A percentile compares a stretch with the other conserved stretches of the same genome.
phyloP scores from a whole-genome alignment of 1,139 yeast genomes.

The Chernovozyma sophiae-reginae region DNA sequence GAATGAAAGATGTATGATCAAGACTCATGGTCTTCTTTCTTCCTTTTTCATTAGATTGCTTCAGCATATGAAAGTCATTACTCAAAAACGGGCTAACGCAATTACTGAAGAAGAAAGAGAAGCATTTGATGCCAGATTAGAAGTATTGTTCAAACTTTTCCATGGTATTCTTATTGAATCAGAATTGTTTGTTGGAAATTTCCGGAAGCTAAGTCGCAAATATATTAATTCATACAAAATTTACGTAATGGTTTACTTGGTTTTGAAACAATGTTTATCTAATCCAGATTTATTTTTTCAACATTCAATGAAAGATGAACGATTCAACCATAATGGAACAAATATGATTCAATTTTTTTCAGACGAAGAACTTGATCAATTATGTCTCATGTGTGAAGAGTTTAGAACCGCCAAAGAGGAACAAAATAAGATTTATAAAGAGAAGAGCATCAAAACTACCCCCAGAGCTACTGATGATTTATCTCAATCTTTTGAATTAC shows the following conservation, averaged over 20 bases:
- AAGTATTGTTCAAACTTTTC: constrained; percentile 33
- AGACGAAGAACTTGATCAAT: constrained; percentile 31
- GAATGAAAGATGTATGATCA: constrained; percentile 42
- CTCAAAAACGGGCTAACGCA: constrained; percentile 16
- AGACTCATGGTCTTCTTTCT: constrained; percentile 38
- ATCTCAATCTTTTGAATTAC: not conserved
- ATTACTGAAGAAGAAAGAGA: constrained; percentile 9
- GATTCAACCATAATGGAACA: constrained; percentile 34
- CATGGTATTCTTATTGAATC: constrained; percentile 36
- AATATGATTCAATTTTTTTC: constrained; percentile 41
- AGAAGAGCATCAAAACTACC: constrained; percentile 7
- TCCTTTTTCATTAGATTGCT: constrained; percentile 40
- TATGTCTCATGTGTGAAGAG: constrained; percentile 39
- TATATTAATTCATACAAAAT: constrained; percentile 41
- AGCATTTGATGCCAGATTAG: constrained; percentile 23
- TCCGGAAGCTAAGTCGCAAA: constrained; percentile 34
- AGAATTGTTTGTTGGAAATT: constrained; percentile 44
- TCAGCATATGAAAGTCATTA: constrained; percentile 36
- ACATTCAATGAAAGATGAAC: constrained; percentile 23
- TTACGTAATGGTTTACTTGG: constrained; percentile 41
- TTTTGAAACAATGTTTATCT: constrained; percentile 41
- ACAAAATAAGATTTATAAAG: constrained; percentile 19
- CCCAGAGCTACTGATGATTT: not conserved
- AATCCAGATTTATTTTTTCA: constrained; percentile 39
- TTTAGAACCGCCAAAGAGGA: constrained; percentile 37